Evolutionary conservation across 768 basidiomycete genomes (phyloP).

Genomic region (Suillus placidus): DNA sequence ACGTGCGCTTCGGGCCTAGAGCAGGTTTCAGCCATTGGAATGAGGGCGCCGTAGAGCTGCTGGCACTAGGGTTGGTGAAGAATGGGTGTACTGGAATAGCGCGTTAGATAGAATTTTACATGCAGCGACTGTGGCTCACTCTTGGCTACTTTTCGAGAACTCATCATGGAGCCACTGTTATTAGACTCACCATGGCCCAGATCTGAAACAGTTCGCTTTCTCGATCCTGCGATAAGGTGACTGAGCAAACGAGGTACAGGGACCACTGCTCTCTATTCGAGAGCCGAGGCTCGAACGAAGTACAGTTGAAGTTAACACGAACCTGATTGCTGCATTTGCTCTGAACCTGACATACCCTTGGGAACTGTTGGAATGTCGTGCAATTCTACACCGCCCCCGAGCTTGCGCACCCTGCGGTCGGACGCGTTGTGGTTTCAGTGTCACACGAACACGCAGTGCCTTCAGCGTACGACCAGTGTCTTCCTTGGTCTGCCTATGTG

Average conservation of each 20-base stretch:
- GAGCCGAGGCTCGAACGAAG: neutral
- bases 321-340: constrained; percentile 5
- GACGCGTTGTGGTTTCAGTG: neutral
- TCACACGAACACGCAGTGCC: neutral
- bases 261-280: neutral
- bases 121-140: constrained; percentile 19
- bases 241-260: neutral
- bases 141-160: constrained; percentile 28
- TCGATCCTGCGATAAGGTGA: neutral
- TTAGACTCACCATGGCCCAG: constrained; percentile 10
- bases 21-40: constrained; percentile 39
- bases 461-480: neutral
- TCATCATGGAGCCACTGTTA: constrained; percentile 17
- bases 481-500: neutral
- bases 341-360: neutral
- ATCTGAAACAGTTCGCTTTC: constrained; percentile 24
- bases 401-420: neutral
- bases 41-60: constrained; percentile 7
- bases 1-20: constrained; percentile 38
- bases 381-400: constrained; percentile 15
- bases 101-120: constrained; percentile 1
- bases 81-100: constrained; percentile 44
- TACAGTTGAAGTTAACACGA: neutral
- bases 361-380: neutral
- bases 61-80: constrained; percentile 35